Conservation (phyloP, 768 basidiomycete species). For the Mycena albidolilacea region DNA sequence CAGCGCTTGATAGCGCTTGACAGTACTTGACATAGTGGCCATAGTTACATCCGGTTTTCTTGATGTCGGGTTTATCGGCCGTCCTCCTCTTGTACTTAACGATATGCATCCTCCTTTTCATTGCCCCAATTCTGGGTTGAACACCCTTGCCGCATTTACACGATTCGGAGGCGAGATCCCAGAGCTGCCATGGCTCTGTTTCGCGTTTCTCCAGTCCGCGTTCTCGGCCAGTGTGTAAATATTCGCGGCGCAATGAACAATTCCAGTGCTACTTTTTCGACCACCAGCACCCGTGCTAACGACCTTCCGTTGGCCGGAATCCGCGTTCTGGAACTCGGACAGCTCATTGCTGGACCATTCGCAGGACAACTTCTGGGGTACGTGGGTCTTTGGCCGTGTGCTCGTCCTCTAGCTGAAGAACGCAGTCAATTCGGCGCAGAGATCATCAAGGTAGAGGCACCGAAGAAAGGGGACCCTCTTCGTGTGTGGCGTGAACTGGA, state of each 20-base stretch:
- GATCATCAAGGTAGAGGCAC: slow-evolving; percentile 80
- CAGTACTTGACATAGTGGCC: too few species aligned
- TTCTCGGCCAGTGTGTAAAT: background rate
- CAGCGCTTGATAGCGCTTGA: too few species aligned
- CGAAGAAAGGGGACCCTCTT: slow-evolving; percentile 73
- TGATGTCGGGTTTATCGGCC: too few species aligned
- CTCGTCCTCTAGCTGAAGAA: background rate
- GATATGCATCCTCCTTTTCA: too few species aligned
- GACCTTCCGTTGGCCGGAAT: slow-evolving; percentile 74
- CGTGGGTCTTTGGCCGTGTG: slow-evolving; percentile 22
- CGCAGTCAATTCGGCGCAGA: slow-evolving; percentile 80
- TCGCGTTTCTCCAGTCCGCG: background rate
- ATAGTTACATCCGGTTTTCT: too few species aligned
- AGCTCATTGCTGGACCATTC: slow-evolving; percentile 81
- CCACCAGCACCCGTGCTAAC: slow-evolving; percentile 19
- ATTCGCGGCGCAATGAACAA: background rate
- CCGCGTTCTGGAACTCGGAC: slow-evolving; percentile 78
- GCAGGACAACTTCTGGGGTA: slow-evolving; percentile 81
- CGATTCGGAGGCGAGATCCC: too few species aligned
- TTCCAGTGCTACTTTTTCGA: slow-evolving; percentile 13
- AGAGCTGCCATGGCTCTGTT: too few species aligned
- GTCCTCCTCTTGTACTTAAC: too few species aligned
- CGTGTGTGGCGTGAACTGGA: slow-evolving; percentile 82
- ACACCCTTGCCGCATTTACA: too few species aligned
- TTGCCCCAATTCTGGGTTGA: too few species aligned